phyloP scores from a whole-genome alignment of 1,284 basidiomycete species.

The Golubevia pallescens region DNA sequence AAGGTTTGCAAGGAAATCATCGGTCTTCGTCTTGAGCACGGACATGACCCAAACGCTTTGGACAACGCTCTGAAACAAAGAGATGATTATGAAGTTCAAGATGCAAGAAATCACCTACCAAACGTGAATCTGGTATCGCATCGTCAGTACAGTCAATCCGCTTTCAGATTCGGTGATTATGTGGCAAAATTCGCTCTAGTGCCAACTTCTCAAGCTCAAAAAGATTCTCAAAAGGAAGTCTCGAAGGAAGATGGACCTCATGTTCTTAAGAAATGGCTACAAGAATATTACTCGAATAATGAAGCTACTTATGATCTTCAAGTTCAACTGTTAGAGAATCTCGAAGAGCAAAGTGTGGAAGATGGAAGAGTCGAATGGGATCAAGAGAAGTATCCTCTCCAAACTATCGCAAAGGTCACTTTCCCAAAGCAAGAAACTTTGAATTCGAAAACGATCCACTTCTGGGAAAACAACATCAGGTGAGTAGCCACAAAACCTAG shows the following conservation, averaged over 20 bases:
- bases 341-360: conserved; percentile 44
- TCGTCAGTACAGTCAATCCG: conserved; percentile 41
- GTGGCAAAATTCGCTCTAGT: conserved; percentile 46
- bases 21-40: conserved; percentile 28
- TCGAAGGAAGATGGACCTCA: conserved; percentile 19
- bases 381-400: conserved; percentile 41
- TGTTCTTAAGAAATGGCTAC: conserved; percentile 21
- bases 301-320: conserved; percentile 38
- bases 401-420: conserved; percentile 32
- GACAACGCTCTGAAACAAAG: conserved; percentile 29
- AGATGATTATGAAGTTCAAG: conserved; percentile 38
- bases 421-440: conserved; percentile 46
- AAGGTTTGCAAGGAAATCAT: conserved; percentile 7
- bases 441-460: conserved; percentile 24
- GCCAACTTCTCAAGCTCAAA: conserved; percentile 25
- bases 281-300: conserved; percentile 25
- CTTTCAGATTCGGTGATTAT: conserved; percentile 45
- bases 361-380: conserved; percentile 38
- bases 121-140: conserved; percentile 34
- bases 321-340: conserved; percentile 44
- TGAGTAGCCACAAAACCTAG: too few species aligned
- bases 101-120: conserved; percentile 32
- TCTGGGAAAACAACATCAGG: conserved; percentile 44
- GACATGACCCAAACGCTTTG: conserved; percentile 20
- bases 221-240: conserved; percentile 18